Evolutionary conservation across 768 basidiomycete species (phyloP).

Genomic region (Kwoniella pini): DNA sequence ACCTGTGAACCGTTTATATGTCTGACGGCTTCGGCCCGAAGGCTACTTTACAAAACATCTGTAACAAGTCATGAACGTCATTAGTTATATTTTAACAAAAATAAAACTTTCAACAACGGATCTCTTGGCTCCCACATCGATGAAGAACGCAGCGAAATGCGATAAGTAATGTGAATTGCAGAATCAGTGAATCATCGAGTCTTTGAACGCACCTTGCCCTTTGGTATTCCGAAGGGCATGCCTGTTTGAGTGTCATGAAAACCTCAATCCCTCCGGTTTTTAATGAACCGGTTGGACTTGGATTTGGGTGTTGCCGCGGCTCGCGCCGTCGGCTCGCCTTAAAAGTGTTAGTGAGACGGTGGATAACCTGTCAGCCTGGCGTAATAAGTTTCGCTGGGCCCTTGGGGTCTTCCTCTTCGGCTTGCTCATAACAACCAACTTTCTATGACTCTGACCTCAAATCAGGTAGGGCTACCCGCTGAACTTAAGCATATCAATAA

Average conservation of each 20-base stretch:
- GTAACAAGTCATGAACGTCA: slow-evolving; percentile 37
- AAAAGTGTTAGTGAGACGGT: slow-evolving; percentile 59
- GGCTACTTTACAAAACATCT: slow-evolving; percentile 33
- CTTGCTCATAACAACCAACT: slow-evolving; percentile 43
- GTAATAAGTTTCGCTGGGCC: slow-evolving; percentile 60
- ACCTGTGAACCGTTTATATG: slow-evolving; percentile 58
- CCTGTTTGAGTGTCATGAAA: slow-evolving; percentile 67
- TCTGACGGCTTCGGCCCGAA: slow-evolving; percentile 2
- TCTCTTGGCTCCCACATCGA: slow-evolving; percentile 78
- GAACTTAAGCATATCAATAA: slow-evolving; percentile 89
- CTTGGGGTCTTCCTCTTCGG: slow-evolving; percentile 13
- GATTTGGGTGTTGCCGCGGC: slow-evolving; percentile 44
- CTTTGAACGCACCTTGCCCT: slow-evolving; percentile 79
- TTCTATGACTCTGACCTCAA: slow-evolving; percentile 63
- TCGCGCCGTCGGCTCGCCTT: slow-evolving; percentile 50
- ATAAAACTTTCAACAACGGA: slow-evolving; percentile 65
- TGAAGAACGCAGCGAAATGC: slow-evolving; percentile 79
- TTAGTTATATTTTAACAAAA: slow-evolving; percentile 44
- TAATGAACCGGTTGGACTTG: slow-evolving; percentile 22
- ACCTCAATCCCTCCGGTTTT: slow-evolving; percentile 42
- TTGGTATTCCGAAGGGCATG: slow-evolving; percentile 69
- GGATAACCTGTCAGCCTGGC: slow-evolving; percentile 42
- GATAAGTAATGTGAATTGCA: slow-evolving; percentile 82
- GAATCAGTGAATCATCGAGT: slow-evolving; percentile 81
- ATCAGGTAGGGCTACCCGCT: slow-evolving; percentile 81